Evolutionary conservation across 192 early-diverging fungal genomes (phyloP), one percentile per base, ranked within the genome.

Genomic region (Coemansia asiatica): DNA sequence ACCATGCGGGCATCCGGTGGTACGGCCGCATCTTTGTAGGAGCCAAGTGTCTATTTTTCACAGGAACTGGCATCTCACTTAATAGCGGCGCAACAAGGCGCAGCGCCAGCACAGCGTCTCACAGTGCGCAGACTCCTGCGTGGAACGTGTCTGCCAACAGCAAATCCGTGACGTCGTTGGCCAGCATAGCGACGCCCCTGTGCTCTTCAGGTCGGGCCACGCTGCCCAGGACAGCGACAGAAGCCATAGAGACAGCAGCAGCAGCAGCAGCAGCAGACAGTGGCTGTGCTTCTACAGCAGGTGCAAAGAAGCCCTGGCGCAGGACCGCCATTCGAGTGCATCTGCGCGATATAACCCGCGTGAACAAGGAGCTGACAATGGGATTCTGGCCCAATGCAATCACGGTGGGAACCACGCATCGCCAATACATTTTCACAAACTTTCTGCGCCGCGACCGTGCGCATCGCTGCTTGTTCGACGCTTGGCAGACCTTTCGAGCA

Each of bases 391-490:
- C 77, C 38, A 80, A 80, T 54, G 77, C 72, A 16, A 56, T 80
- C 53, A 80, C 77, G 1, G 66, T 80, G 22, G 67, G 64, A 19
- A 74, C 72, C 1, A 12, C 27, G 8, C 48, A 57, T 19, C 56
- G 72, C 0, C 77, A 80, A 36, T 80, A 71, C 49, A 80, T 80
- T 25, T 80, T 80, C 36, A 80, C 77, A 19, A 74, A 80, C 46
- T 65, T 80, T 63, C 36, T 80, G 55, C 77, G 77, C 35, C 57
- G 77, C 16, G 77, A 80, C 68, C 62, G 69, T 12, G 77, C 72
- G 28, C 56, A 74, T 56, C 65, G 63, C 27, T 61, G 57, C 18
- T 50, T 74, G 2, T 55, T 28, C 19, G 61, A 68, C 15, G 65
- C 61, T 16, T 74, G 72, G 72, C 40, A 61, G 27, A 29, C 29